These are phyloP conservation scores for Bipolaris cookei DNA, from an alignment of 2,329 filamentous ascomycete genomes.

Conservation along the genomic window DNA sequence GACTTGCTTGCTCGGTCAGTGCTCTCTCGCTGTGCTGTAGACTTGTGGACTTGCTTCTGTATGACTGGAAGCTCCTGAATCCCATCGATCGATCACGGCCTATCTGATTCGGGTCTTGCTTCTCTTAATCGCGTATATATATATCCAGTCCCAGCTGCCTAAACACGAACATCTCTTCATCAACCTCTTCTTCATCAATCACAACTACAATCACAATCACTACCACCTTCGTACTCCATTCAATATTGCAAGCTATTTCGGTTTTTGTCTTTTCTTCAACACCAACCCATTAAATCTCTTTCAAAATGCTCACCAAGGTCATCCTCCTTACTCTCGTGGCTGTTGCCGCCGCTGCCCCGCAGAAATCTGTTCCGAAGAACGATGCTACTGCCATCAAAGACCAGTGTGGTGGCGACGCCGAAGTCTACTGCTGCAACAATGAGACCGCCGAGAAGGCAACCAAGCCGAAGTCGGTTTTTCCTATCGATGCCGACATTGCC, in stretches of 20 bases:
- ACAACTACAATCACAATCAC: background rate
- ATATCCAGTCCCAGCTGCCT: background rate
- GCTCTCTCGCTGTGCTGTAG: background rate
- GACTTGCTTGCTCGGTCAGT: background rate
- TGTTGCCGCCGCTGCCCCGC: background rate
- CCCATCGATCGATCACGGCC: too few relatives aligned
- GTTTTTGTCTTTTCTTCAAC: background rate
- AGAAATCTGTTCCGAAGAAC: background rate
- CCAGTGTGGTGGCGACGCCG: background rate
- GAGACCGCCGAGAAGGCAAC: background rate
- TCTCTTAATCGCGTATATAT: background rate
- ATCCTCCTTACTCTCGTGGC: background rate
- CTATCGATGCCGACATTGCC: background rate
- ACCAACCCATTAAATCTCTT: background rate
- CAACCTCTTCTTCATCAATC: background rate
- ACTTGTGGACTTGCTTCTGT: background rate
- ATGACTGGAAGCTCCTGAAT: too few relatives aligned
- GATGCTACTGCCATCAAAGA: too few relatives aligned
- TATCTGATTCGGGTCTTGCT: background rate
- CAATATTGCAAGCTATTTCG: background rate
- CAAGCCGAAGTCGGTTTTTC: background rate
- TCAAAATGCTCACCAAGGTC: background rate
- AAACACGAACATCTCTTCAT: background rate
- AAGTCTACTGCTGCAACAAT: background rate
- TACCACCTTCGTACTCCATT: background rate